These are phyloP conservation scores for Blastomyces parvus DNA, from an alignment of 2,329 filamentous ascomycete genomes.

Conservation along the genomic window DNA sequence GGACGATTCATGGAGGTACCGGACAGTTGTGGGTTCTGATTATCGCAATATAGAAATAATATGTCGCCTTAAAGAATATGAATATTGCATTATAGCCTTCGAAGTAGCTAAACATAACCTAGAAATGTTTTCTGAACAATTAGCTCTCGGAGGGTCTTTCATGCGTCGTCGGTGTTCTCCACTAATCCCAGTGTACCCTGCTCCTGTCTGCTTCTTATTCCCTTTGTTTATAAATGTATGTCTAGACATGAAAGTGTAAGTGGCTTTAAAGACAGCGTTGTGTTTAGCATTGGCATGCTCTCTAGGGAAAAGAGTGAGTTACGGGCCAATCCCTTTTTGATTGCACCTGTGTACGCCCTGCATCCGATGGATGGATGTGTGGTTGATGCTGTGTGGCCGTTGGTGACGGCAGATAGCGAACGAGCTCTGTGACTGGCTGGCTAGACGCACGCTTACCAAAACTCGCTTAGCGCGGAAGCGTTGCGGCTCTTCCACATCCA, in stretches of 20 bases:
- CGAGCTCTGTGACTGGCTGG: background rate
- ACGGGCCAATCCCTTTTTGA: background rate
- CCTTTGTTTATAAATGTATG: background rate
- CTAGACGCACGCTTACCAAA: background rate
- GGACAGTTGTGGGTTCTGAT: too few species aligned
- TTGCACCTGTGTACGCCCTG: background rate
- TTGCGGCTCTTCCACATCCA: constrained; percentile 3
- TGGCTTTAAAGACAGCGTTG: background rate
- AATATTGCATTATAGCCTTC: background rate
- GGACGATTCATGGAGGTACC: too few species aligned
- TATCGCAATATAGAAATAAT: too few species aligned
- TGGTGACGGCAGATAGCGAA: background rate
- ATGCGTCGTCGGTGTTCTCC: background rate
- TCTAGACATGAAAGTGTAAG: background rate
- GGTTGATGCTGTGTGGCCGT: background rate
- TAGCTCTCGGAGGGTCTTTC: background rate
- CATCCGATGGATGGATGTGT: too few species aligned
- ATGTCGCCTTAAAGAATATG: too few species aligned
- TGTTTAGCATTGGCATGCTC: background rate
- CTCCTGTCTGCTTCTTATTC: too few species aligned
- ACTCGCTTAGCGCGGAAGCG: background rate
- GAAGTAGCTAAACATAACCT: background rate
- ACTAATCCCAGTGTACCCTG: too few species aligned
- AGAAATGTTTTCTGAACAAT: background rate
- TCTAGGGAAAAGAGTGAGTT: background rate